These are phyloP conservation scores for Coniella vitis DNA, from an alignment of 2,329 filamentous ascomycete species.

Conservation along the genomic window DNA sequence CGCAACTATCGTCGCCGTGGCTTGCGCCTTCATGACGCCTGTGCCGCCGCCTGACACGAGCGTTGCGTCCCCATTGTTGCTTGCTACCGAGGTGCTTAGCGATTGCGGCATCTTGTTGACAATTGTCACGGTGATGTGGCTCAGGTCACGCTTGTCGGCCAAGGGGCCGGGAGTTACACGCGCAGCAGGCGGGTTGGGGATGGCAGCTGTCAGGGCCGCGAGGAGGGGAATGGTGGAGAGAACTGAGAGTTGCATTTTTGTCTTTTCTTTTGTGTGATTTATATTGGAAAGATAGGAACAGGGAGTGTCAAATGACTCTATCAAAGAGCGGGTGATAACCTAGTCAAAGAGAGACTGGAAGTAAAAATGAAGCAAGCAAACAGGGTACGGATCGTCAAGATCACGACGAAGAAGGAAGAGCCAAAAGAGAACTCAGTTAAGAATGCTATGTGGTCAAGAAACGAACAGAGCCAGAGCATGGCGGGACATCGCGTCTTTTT, in stretches of 20 bases:
- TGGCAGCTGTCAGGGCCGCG: slow-evolving; percentile 4
- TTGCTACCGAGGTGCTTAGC: slow-evolving; percentile 9
- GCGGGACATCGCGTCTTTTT: no score
- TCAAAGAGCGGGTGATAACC: no score
- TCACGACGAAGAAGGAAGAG: no score
- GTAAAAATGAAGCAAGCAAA: no score
- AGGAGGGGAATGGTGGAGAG: slow-evolving; percentile 6
- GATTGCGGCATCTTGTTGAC: slow-evolving; percentile 10
- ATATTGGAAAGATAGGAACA: background rate
- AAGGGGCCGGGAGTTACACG: slow-evolving; percentile 5
- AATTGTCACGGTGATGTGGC: slow-evolving; percentile 11
- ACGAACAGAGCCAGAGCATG: no score
- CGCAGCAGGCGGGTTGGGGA: slow-evolving; percentile 3
- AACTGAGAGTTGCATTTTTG: slow-evolving; percentile 2
- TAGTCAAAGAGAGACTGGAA: no score
- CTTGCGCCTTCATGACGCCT: background rate
- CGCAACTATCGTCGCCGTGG: slow-evolving; percentile 8
- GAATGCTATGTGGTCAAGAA: no score
- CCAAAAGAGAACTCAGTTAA: no score
- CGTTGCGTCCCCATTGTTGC: slow-evolving; percentile 2
- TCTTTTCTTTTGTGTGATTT: background rate
- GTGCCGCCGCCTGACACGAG: background rate
- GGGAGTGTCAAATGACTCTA: no score
- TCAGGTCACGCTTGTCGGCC: background rate
- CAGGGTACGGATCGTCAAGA: no score